Evolutionary conservation across 2,329 filamentous ascomycete genomes (phyloP).

Genomic region (Paraphaeosphaeria sporulosa): DNA sequence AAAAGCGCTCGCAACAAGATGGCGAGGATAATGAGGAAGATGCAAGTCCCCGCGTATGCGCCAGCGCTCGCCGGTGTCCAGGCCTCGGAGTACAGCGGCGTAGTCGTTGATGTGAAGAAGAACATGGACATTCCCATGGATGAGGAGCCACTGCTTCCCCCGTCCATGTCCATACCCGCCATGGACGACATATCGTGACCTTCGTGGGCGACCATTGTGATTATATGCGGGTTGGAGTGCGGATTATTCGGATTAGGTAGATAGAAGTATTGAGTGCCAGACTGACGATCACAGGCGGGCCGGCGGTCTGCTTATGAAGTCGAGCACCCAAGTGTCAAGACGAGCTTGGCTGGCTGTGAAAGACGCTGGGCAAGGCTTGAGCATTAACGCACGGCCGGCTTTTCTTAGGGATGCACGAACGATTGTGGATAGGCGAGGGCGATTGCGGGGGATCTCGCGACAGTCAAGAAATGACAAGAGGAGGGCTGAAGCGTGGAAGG

Average conservation of each 20-base stretch:
- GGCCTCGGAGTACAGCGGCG: constrained; percentile 69
- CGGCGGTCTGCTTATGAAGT: constrained; percentile 16
- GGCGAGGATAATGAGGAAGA: constrained; percentile 84
- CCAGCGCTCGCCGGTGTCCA: constrained; percentile 79
- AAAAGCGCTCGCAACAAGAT: constrained; percentile 73
- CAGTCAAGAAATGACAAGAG: constrained; percentile 40
- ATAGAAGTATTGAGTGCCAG: constrained; percentile 35
- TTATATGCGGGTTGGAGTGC: constrained; percentile 6
- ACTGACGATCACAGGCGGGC: constrained; percentile 29
- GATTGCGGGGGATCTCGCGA: constrained; percentile 43
- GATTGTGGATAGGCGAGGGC: constrained; percentile 29
- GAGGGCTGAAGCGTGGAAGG: constrained; percentile 43
- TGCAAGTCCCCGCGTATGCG: constrained; percentile 86
- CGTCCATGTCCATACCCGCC: constrained; percentile 17
- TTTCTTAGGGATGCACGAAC: constrained; percentile 18
- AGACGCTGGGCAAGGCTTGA: constrained; percentile 19
- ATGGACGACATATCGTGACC: constrained; percentile 33
- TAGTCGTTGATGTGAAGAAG: constrained; percentile 71
- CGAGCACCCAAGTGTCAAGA: background rate
- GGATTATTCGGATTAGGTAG: constrained; percentile 14
- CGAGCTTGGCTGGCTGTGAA: constrained; percentile 25
- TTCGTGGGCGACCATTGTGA: constrained; percentile 44
- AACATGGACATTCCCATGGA: constrained; percentile 59
- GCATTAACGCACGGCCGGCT: constrained; percentile 39
- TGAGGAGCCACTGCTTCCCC: constrained; percentile 26